Conservation (phyloP, 768 basidiomycete species). For the Cyclocybe cylindracea region DNA sequence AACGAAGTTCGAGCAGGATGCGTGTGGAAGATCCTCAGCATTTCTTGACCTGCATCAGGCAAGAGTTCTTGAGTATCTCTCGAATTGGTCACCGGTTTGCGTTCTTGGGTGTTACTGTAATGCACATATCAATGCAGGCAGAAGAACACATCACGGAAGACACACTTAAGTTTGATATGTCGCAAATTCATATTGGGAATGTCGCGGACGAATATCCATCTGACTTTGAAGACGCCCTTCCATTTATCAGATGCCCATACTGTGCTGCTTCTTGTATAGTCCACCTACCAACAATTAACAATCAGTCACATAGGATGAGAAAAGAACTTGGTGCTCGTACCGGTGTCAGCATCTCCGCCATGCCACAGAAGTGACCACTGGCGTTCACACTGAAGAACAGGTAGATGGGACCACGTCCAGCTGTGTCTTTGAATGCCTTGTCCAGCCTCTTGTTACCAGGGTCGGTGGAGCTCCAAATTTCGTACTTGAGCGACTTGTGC, state of each 20-base stretch:
- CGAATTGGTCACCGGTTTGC: constrained; percentile 98
- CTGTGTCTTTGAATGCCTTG: constrained; percentile 95
- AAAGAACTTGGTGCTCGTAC: constrained; percentile 40
- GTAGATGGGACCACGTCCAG: constrained; percentile 91
- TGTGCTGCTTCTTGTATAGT: constrained; percentile 91
- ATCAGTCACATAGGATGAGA: neutral
- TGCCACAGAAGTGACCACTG: constrained; percentile 96
- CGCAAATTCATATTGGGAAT: constrained; percentile 88
- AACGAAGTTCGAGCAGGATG: constrained; percentile 93
- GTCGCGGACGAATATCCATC: constrained; percentile 97
- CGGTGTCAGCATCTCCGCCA: constrained; percentile 97
- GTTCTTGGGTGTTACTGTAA: constrained; percentile 90
- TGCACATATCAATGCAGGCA: constrained; percentile 1
- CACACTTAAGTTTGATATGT: constrained; percentile 86
- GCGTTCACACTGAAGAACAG: constrained; percentile 99
- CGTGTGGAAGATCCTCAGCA: constrained; percentile 92
- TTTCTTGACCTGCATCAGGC: constrained; percentile 95
- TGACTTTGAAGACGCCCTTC: constrained; percentile 99
- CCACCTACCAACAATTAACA: constrained; percentile 51
- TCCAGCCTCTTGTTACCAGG: constrained; percentile 97
- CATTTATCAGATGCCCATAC: constrained; percentile 99
- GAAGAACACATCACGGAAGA: constrained; percentile 3
- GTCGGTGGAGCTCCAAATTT: constrained; percentile 97
- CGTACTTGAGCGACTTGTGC: constrained; percentile 96
- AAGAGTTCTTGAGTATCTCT: constrained; percentile 97